phyloP scores from a whole-genome alignment of 2,329 filamentous ascomycete genomes.

The Colletotrichum gigasporum region DNA sequence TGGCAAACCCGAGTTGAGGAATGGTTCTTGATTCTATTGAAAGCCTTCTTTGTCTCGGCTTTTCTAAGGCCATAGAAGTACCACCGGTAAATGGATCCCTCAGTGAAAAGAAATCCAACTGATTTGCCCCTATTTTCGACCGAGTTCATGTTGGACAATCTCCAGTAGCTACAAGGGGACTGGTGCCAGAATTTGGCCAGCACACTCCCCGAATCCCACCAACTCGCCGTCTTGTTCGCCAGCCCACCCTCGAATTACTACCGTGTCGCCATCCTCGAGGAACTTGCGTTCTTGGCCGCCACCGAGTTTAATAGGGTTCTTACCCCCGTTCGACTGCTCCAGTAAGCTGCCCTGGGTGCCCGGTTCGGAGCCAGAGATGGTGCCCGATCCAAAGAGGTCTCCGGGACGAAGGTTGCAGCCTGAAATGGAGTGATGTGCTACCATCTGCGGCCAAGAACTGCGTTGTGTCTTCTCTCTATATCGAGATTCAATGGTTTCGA shows the following conservation, averaged over 20 bases:
- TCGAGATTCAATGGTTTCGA: not conserved
- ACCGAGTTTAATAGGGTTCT: constrained; percentile 67
- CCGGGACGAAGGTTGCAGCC: constrained; percentile 80
- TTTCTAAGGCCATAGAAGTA: too few species aligned
- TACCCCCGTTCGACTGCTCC: constrained; percentile 77
- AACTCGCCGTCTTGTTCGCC: constrained; percentile 70
- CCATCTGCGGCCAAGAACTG: constrained; percentile 81
- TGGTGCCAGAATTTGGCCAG: constrained; percentile 60
- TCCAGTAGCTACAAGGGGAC: not conserved
- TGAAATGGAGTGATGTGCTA: constrained; percentile 81
- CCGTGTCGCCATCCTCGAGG: constrained; percentile 77
- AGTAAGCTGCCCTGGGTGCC: constrained; percentile 76
- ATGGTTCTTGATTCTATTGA: too few species aligned
- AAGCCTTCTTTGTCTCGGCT: too few species aligned
- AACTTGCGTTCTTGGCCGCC: constrained; percentile 76
- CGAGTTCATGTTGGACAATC: too few species aligned
- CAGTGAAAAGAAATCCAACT: too few species aligned
- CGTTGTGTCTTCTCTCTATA: constrained; percentile 40
- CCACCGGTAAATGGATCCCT: too few species aligned
- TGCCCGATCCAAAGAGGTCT: constrained; percentile 81
- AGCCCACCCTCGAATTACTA: constrained; percentile 73
- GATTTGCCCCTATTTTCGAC: too few species aligned
- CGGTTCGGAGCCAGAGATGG: constrained; percentile 71
- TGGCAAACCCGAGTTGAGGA: too few species aligned
- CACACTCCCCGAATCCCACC: constrained; percentile 82